Conservation (phyloP, 2,329 filamentous ascomycete genomes). For the Thelonectria discophora region DNA sequence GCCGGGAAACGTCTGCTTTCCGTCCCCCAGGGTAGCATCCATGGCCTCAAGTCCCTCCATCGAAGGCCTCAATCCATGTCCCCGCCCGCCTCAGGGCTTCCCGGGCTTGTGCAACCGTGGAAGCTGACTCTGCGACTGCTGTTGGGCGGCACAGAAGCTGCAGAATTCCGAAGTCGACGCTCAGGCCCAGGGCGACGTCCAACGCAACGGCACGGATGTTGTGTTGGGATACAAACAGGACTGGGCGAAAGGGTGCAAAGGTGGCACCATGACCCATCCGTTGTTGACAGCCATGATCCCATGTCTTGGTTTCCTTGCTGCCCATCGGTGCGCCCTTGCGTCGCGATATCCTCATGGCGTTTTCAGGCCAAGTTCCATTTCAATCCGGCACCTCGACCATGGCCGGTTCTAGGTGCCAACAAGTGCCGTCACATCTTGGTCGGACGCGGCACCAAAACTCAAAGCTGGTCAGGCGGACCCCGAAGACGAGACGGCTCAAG, state of each 20-base stretch:
- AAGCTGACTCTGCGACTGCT: background rate
- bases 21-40: background rate
- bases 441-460: constrained; percentile 2
- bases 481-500: background rate
- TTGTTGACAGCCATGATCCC: constrained; percentile 6
- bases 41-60: constrained; percentile 16
- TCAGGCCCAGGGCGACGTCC: background rate
- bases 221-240: background rate
- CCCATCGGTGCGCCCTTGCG: background rate
- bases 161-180: constrained; percentile 7
- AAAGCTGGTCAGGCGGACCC: constrained; percentile 13
- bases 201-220: constrained; percentile 1
- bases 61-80: constrained; percentile 11
- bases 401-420: background rate
- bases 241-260: background rate
- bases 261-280: constrained; percentile 13
- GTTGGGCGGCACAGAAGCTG: background rate
- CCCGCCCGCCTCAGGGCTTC: constrained; percentile 11
- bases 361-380: background rate
- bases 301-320: constrained; percentile 1
- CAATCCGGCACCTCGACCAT: background rate
- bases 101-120: constrained; percentile 9
- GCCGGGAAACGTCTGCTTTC: constrained; percentile 8
- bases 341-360: background rate
- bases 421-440: constrained; percentile 3